phyloP scores from a whole-genome alignment of 129 eudicot genomes.

The Flaveria ramosissima region DNA sequence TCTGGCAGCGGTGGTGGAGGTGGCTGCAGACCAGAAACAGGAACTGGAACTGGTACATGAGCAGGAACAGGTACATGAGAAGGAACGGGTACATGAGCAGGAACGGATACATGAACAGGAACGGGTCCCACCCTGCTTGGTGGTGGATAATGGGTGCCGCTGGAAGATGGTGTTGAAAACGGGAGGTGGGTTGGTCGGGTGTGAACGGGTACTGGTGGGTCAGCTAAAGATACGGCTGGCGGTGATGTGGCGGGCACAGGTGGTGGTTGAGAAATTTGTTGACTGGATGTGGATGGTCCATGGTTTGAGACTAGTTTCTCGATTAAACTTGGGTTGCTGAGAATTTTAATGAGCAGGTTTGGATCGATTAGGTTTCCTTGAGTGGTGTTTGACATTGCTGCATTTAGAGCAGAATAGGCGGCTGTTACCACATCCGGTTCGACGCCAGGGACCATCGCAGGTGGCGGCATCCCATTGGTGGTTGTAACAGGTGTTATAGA shows the following conservation, averaged over 20 bases:
- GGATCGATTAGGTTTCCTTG: conserved; percentile 65
- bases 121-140: conserved; percentile 37
- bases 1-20: conserved; percentile 30
- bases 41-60: too few species aligned
- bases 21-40: conserved; percentile 29
- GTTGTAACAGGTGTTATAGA: conserved; percentile 12
- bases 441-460: conserved; percentile 39
- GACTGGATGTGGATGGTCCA: conserved; percentile 42
- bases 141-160: conserved; percentile 42
- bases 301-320: conserved; percentile 56
- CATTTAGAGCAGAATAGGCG: conserved; percentile 61
- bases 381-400: conserved; percentile 52
- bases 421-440: conserved; percentile 55
- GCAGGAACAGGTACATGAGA: conserved; percentile 7
- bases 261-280: conserved; percentile 20
- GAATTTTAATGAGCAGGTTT: conserved; percentile 62
- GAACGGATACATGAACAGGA: conserved; percentile 24
- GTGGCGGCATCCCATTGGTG: conserved; percentile 29
- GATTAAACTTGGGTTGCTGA: conserved; percentile 64
- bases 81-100: conserved; percentile 29
- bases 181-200: conserved; percentile 42
- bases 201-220: conserved; percentile 35
- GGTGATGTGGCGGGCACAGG: conserved; percentile 25
- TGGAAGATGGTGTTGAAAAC: conserved; percentile 34
- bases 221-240: conserved; percentile 33